Base-by-base conservation (phyloP, 2,329 filamentous ascomycete genomes). In the Colletotrichum incanum region DNA sequence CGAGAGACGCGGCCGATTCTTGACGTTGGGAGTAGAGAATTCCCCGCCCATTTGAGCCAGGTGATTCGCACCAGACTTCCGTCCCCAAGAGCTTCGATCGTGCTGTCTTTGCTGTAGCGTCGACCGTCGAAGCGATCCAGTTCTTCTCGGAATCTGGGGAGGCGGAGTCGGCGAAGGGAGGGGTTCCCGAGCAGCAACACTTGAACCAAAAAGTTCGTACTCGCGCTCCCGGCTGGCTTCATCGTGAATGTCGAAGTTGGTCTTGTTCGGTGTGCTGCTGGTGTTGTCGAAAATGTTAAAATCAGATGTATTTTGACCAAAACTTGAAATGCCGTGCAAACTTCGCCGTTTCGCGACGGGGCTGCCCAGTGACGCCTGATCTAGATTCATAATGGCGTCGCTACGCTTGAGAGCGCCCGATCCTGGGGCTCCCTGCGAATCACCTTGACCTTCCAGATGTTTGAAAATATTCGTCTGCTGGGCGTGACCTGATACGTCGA, bases 341-440 rank as follows among this genome's bases (percentile, higher is more conserved):
- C 95, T 98, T 78, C 96, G 91, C 75, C 96, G 90, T 86, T 98
- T 98, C 58, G 95, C 94, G 72, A 96, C 93, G 0, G 96, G 96
- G 78, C 94, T 98, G 76, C 93, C 93, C 67, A 93, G 87, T 76
- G 89, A 92, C 37, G 91, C 87, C 74, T 94, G 93, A 77, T 97
- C 95, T 60, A 97, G 84, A 78, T 94, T 94, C 93, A 97, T 96
- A 63, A 93, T 92, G 54, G 93, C 93, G 84, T 98, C 96, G 79
- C 93, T 96, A 77, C 96, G 92, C 87, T 98, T 98, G 76, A 98
- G 85, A 6, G 96, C 95, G 79, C 96, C 98, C 7, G 93, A 91
- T n/a, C 73, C 73, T 23, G 71, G 67, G 9, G 39, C 41, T 28
- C 60, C 61, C 43, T 71, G 71, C 73, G 91, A 90, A 26, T 89